Base-by-base conservation (phyloP, 768 basidiomycete genomes). In the Xerocomellus amylosporus region DNA sequence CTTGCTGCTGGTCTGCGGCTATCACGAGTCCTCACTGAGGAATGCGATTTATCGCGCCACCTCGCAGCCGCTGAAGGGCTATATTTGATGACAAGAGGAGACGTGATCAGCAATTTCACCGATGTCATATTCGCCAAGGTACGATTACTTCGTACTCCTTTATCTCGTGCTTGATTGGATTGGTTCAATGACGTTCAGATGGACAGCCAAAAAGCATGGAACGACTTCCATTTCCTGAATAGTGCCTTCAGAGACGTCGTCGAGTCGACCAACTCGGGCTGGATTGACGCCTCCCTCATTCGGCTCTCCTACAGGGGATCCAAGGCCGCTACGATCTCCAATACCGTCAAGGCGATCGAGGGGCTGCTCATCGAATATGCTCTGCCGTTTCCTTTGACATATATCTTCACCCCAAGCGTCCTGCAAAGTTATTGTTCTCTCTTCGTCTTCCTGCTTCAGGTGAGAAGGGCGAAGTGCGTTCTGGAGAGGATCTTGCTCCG, bases 151-250 rank as follows among this genome's bases (percentile, higher is more conserved):
- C 7, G 13, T 24, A 14, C 7, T 10, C 24, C 0, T 55, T 24
- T 19, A 8, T 44, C 13, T 4, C 33, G 34, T 17, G 42, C 19
- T 13, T 36, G 45, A 33, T 34, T 30, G 17, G 3, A 19, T 49
- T 46, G 24, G 42, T 31, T 48, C 24, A 0, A 40, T 19, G 34
- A 14, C 4, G 17, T 41, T 41, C 50, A 92, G 89, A 90, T 92
- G 82, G 88, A 93, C 58, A 74, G 74, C n/a, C 75, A 79, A 44
- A 83, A 86, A 63, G 64, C 73, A 34, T 93, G 90, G 90, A 77
- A 71, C 43, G 91, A 93, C 64, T 90, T 90, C 65, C 91, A 93
- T 71, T 89, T 88, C 70, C 67, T 93, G 51, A 93, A 93, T 62
- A 85, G 82, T 28, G 83, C 86, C 10, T 90, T 93, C 65, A 74